A percentile compares a stretch with the other conserved stretches of the same genome.
phyloP scores from a whole-genome alignment of 2,329 filamentous ascomycete genomes.

The Venturia aucupariae region DNA sequence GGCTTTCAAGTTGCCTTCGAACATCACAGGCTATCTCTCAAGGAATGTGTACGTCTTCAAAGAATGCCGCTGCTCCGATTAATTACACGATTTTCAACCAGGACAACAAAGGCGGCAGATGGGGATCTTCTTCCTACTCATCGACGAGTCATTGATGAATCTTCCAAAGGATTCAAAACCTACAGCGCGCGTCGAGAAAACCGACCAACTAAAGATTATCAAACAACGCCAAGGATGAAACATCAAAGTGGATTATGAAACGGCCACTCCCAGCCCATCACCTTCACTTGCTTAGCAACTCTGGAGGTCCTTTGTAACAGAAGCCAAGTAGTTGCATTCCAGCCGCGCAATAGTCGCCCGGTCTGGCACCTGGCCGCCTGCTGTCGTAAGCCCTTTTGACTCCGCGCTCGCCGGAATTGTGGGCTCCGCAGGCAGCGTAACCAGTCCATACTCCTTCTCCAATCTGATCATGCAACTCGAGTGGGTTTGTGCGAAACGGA shows the following conservation, averaged over 20 bases:
- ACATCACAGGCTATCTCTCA: too few relatives aligned
- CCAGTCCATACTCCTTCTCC: background rate
- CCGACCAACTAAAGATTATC: background rate
- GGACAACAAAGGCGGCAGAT: too few relatives aligned
- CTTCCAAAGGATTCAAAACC: background rate
- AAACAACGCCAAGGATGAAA: constrained; percentile 2
- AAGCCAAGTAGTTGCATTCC: background rate
- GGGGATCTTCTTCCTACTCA: background rate
- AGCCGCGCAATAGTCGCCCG: background rate
- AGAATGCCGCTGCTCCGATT: too few relatives aligned
- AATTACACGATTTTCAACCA: too few relatives aligned
- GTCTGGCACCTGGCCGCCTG: background rate
- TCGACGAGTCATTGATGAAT: background rate
- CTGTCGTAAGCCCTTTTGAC: constrained; percentile 3
- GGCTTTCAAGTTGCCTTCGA: too few relatives aligned
- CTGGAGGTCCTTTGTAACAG: background rate
- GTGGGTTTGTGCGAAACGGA: background rate
- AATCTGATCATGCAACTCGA: background rate
- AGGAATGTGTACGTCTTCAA: too few relatives aligned
- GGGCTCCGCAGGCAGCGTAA: background rate
- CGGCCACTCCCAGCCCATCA: background rate
- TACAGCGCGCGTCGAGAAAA: background rate
- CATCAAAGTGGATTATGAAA: background rate
- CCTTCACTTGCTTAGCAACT: background rate
- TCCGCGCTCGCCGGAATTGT: background rate